Percentiles rank a stretch among this genome's conserved stretches.
phyloP scores from a whole-genome alignment of 1,139 yeast species.

The Debaryomycetaceae sp. region DNA sequence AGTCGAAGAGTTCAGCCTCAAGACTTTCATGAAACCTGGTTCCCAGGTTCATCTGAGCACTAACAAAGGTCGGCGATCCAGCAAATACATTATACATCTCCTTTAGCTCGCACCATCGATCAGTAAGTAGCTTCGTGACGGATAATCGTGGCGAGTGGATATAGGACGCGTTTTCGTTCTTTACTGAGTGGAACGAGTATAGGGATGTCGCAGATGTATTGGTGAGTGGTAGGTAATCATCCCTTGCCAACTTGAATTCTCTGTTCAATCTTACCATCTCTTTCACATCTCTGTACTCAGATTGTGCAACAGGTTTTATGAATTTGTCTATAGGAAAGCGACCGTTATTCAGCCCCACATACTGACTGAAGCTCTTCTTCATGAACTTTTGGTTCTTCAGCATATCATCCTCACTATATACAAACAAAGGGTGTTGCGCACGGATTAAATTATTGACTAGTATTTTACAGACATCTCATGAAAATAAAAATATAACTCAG shows the following conservation, averaged over 20 bases:
- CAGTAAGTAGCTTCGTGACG: conserved; percentile 45
- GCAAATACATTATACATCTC: conserved; percentile 43
- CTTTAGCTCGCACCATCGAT: conserved; percentile 52
- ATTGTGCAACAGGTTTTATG: not conserved
- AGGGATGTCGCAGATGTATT: conserved; percentile 19
- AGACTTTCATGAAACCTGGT: conserved; percentile 35
- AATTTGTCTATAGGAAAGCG: not conserved
- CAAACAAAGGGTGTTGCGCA: not conserved
- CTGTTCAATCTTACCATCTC: not conserved
- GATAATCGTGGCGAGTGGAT: conserved; percentile 32
- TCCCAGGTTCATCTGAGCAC: conserved; percentile 38
- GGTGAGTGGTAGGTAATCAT: conserved; percentile 10
- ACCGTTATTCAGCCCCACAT: not conserved
- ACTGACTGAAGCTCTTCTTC: not conserved
- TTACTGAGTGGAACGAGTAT: conserved; percentile 20
- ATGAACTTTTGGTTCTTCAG: not conserved
- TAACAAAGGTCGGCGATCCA: conserved; percentile 23
- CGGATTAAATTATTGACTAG: too few species aligned
- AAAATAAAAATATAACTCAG: too few species aligned
- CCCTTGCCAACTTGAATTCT: not conserved
- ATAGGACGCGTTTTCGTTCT: conserved; percentile 25
- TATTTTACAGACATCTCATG: too few species aligned
- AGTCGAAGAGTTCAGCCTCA: conserved; percentile 40
- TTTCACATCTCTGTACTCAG: not conserved
- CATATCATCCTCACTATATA: not conserved